These are phyloP conservation scores for Leccinum broughii DNA, from an alignment of 768 basidiomycete species.

Conservation along the genomic window DNA sequence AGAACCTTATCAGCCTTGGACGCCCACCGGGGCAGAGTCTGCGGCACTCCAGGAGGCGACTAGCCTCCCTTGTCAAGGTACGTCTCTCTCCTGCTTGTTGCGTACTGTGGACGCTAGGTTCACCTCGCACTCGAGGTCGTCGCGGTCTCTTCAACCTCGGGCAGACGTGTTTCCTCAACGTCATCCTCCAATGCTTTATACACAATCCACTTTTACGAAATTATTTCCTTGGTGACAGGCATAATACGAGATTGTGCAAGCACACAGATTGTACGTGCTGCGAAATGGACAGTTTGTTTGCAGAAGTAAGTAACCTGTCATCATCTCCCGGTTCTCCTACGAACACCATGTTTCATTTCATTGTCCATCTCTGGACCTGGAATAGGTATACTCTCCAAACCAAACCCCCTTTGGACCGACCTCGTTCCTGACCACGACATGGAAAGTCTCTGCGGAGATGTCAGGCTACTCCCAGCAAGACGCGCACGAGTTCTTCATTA, in stretches of 20 bases:
- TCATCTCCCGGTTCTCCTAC: neutral
- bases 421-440: slow-evolving; percentile 79
- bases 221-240: slow-evolving; percentile 89
- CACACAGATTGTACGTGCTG: slow-evolving; percentile 80
- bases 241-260: slow-evolving; percentile 74
- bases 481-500: slow-evolving; percentile 86
- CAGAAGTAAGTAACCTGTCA: slow-evolving; percentile 50
- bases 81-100: neutral
- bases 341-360: neutral
- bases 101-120: neutral
- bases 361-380: neutral
- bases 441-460: slow-evolving; percentile 76
- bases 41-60: slow-evolving; percentile 49
- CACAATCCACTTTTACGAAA: slow-evolving; percentile 89
- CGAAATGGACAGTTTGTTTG: slow-evolving; percentile 87
- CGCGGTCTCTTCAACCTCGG: slow-evolving; percentile 86
- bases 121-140: slow-evolving; percentile 49
- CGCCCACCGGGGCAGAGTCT: slow-evolving; percentile 41
- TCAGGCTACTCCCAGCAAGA: slow-evolving; percentile 95
- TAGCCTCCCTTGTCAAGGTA: slow-evolving; percentile 74
- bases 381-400: slow-evolving; percentile 58
- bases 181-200: slow-evolving; percentile 83
- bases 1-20: slow-evolving; percentile 53
- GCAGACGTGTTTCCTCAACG: slow-evolving; percentile 93
- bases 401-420: slow-evolving; percentile 74